These are phyloP conservation scores for Xylaria sp. DNA, from an alignment of 2,329 filamentous ascomycete genomes.

Conservation along the genomic window DNA sequence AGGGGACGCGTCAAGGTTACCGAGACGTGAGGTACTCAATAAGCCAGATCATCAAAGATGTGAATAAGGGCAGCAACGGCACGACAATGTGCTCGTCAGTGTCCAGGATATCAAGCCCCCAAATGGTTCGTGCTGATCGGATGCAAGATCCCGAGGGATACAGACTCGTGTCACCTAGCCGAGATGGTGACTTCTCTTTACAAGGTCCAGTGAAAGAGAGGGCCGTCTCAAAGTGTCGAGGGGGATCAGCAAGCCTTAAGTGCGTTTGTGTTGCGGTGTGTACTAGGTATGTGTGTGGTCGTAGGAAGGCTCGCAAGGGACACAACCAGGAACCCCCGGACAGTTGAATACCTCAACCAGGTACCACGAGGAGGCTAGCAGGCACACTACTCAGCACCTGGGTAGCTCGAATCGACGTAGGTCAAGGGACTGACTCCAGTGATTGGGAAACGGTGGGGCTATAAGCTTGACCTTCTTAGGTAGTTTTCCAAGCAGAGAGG, in stretches of 20 bases:
- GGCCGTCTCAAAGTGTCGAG: constrained; percentile 46
- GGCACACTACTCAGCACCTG: constrained; percentile 45
- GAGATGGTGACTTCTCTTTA: constrained; percentile 42
- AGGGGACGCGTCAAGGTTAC: constrained; percentile 30
- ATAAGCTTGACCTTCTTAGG: constrained; percentile 35
- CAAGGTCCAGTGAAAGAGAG: constrained; percentile 44
- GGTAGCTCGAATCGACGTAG: constrained; percentile 48
- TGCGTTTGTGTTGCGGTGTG: constrained; percentile 46
- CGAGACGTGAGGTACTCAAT: constrained; percentile 36
- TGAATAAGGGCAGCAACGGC: neutral
- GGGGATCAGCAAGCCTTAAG: constrained; percentile 68
- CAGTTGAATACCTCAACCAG: constrained; percentile 37
- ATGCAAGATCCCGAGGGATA: constrained; percentile 53
- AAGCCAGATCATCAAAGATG: constrained; percentile 25
- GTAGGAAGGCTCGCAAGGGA: constrained; percentile 45
- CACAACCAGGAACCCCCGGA: constrained; percentile 45
- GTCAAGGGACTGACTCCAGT: constrained; percentile 48
- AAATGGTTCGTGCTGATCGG: constrained; percentile 57
- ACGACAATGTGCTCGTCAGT: constrained; percentile 17
- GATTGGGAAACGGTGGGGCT: constrained; percentile 50
- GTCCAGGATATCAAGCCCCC: constrained; percentile 31
- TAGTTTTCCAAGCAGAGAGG: constrained; percentile 34
- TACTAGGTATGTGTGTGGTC: constrained; percentile 21
- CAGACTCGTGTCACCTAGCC: constrained; percentile 50
- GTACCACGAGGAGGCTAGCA: constrained; percentile 47